phyloP scores from a whole-genome alignment of 2,329 filamentous ascomycete species.

The Diaporthe citrichinensis region DNA sequence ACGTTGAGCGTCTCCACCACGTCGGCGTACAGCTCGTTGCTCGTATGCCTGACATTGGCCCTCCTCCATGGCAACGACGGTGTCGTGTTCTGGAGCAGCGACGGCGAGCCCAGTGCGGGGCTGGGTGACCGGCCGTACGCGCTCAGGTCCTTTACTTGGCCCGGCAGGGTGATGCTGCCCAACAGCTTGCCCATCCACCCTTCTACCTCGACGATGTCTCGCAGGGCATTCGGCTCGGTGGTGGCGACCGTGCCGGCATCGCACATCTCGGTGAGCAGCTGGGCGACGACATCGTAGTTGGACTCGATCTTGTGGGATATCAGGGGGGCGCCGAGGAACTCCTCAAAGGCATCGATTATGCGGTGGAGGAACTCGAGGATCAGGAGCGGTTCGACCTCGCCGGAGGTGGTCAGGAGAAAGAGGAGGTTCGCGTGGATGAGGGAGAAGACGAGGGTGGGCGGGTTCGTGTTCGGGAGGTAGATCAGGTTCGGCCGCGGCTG shows the following conservation, averaged over 20 bases:
- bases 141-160: conserved; percentile 50
- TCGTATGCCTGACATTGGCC: conserved; percentile 93
- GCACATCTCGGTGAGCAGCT: conserved; percentile 95
- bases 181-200: conserved; percentile 91
- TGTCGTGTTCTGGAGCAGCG: conserved; percentile 52
- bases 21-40: conserved; percentile 97
- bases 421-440: conserved; percentile 89
- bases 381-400: conserved; percentile 89
- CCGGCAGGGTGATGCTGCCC: conserved; percentile 87
- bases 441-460: conserved; percentile 90
- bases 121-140: conserved; percentile 37
- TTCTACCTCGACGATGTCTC: conserved; percentile 92
- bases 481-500: conserved; percentile 87
- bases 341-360: conserved; percentile 91
- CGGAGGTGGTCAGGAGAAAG: conserved; percentile 86
- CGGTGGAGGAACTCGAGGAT: conserved; percentile 96
- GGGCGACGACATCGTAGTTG: conserved; percentile 93
- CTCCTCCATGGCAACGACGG: conserved; percentile 86
- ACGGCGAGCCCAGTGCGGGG: conserved; percentile 26
- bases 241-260: conserved; percentile 91
- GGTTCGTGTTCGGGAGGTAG: conserved; percentile 85
- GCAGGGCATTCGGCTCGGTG: conserved; percentile 92
- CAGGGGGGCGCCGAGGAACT: conserved; percentile 91
- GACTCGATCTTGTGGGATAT: conserved; percentile 88
- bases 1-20: conserved; percentile 91